A percentile compares a stretch with the other conserved stretches of the same genome.
Evolutionary conservation across 179 eudicot species (phyloP).

Genomic region (Drosera spatulata): DNA sequence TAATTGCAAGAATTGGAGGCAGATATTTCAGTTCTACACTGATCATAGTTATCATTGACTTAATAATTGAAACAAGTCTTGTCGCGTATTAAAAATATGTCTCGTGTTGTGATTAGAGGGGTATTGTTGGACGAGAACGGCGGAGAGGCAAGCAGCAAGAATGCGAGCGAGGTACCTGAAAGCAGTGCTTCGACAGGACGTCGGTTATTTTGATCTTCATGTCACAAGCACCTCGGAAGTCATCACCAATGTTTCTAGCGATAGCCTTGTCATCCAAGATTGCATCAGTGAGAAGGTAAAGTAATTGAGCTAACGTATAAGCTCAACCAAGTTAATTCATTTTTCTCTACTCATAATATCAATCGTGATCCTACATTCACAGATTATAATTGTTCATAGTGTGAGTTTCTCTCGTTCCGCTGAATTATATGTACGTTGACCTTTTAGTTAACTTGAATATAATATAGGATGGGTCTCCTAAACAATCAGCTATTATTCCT

Average conservation of each 20-base stretch:
- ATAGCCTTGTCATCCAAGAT: conserved; percentile 77
- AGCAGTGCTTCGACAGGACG: conserved; percentile 83
- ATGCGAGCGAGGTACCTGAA: conserved; percentile 63
- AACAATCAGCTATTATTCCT: too few species aligned
- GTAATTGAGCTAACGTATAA: background rate
- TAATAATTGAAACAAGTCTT: background rate
- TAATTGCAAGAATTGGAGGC: background rate
- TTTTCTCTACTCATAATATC: too few species aligned
- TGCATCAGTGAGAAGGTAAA: conserved; percentile 78
- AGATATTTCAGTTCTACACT: background rate
- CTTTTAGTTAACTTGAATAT: too few species aligned
- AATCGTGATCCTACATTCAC: too few species aligned
- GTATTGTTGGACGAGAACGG: conserved; percentile 91
- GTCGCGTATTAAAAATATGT: background rate
- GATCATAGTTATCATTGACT: background rate
- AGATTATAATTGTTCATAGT: too few species aligned
- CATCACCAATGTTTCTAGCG: conserved; percentile 63
- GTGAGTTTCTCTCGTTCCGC: too few species aligned
- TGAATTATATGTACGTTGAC: too few species aligned
- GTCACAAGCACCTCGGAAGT: conserved; percentile 69
- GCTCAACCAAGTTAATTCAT: too few species aligned
- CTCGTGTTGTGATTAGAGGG: conserved; percentile 38
- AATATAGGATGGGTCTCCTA: too few species aligned
- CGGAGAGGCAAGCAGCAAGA: conserved; percentile 81
- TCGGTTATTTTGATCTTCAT: conserved; percentile 72